Conservation (phyloP, 495 filamentous ascomycete genomes). For the Neohortaea acidophila region DNA sequence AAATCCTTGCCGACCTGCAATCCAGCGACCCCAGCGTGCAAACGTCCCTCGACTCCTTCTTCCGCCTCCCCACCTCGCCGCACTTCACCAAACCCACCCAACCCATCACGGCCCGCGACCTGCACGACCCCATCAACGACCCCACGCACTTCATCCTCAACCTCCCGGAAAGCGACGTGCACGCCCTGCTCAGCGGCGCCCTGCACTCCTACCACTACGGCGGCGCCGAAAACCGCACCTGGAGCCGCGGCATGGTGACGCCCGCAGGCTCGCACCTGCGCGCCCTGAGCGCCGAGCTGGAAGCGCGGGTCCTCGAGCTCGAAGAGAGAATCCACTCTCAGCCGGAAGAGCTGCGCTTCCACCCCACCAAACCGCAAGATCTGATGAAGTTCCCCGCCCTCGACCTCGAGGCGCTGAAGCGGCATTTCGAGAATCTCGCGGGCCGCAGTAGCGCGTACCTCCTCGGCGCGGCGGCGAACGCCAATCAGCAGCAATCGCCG, state of each 20-base stretch:
- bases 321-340: conserved; percentile 39
- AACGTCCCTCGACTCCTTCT: conserved; percentile 13
- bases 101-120: conserved; percentile 7
- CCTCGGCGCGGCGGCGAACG: conserved; percentile 16
- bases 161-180: conserved; percentile 20
- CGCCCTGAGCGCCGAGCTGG: conserved; percentile 60
- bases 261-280: conserved; percentile 65
- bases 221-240: conserved; percentile 19
- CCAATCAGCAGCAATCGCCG: conserved; percentile 10
- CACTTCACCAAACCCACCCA: conserved; percentile 9
- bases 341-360: conserved; percentile 9
- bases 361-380: conserved; percentile 11
- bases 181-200: conserved; percentile 21
- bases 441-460: conserved; percentile 10
- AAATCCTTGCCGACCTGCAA: conserved; percentile 17
- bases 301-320: conserved; percentile 58
- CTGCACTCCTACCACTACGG: conserved; percentile 31
- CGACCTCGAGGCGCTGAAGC: conserved; percentile 11
- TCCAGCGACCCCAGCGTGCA: conserved; percentile 6
- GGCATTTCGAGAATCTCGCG: neutral
- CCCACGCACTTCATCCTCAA: conserved; percentile 19
- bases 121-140: conserved; percentile 9
- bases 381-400: conserved; percentile 13
- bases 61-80: conserved; percentile 8
- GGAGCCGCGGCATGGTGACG: conserved; percentile 48